phyloP scores from a whole-genome alignment of 306 rosid genomes.

The Pterocarpus santalinus region DNA sequence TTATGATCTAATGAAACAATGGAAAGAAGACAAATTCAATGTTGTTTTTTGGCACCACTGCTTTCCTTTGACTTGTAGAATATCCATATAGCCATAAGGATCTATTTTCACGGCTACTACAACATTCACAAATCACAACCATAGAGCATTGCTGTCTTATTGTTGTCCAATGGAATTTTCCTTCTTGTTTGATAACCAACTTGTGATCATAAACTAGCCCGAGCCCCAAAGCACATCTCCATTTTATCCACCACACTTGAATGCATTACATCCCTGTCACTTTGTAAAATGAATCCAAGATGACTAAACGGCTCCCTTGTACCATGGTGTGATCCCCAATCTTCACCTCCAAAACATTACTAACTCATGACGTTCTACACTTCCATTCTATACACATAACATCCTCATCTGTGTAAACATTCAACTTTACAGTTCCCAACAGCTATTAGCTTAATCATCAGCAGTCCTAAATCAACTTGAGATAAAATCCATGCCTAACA shows the following conservation, averaged over 20 bases:
- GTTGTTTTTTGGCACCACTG: background rate
- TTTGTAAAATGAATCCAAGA: background rate
- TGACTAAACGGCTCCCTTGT: background rate
- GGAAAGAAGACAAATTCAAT: background rate
- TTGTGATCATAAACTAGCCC: background rate
- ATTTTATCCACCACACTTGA: background rate
- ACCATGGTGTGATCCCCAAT: background rate
- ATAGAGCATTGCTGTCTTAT: background rate
- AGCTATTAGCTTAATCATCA: background rate
- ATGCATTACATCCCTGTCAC: background rate
- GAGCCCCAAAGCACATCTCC: background rate
- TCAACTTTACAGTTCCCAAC: background rate
- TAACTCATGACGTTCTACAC: background rate
- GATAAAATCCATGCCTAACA: background rate
- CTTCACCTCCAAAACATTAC: conserved; percentile 19
- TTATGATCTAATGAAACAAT: background rate
- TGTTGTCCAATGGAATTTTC: background rate
- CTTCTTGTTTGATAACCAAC: background rate
- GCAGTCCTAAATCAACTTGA: background rate
- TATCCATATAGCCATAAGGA: background rate
- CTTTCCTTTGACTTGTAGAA: conserved; percentile 14
- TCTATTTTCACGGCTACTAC: conserved; percentile 18
- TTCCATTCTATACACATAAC: background rate
- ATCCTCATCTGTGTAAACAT: background rate
- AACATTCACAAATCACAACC: conserved; percentile 21